These are phyloP conservation scores for Stevia rebaudiana DNA, from an alignment of 140 eudicot genomes.

Conservation along the genomic window DNA sequence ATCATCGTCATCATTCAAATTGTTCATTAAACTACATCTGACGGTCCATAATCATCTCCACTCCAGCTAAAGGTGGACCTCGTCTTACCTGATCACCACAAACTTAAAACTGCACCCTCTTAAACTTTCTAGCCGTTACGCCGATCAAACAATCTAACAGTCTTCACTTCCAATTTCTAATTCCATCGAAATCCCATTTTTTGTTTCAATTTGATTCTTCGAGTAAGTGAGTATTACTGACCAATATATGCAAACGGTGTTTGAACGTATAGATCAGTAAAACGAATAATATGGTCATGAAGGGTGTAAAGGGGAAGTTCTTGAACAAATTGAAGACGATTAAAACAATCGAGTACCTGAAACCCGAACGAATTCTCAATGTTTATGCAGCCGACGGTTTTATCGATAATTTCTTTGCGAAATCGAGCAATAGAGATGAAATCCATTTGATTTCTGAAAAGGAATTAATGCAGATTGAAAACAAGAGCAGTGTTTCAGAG, in stretches of 20 bases:
- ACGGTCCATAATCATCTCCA: slow-evolving; percentile 20
- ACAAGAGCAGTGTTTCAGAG: slow-evolving; percentile 26
- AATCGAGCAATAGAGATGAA: slow-evolving; percentile 24
- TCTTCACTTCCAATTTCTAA: slow-evolving; percentile 1
- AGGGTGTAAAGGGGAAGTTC: slow-evolving; percentile 61
- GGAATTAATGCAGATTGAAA: slow-evolving; percentile 19
- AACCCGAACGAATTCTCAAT: slow-evolving; percentile 65
- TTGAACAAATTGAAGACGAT: slow-evolving; percentile 67
- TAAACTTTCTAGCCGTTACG: slow-evolving; percentile 38
- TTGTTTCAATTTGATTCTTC: slow-evolving; percentile 19
- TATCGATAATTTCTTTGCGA: slow-evolving; percentile 29
- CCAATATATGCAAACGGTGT: slow-evolving; percentile 9
- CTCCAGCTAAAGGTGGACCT: slow-evolving; percentile 23
- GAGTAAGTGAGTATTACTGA: slow-evolving; percentile 1
- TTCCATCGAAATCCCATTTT: slow-evolving; percentile 23
- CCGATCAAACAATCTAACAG: slow-evolving; percentile 28
- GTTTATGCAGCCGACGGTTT: slow-evolving; percentile 49
- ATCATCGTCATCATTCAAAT: not conserved
- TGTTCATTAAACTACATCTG: slow-evolving; percentile 1
- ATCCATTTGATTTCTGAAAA: slow-evolving; percentile 19
- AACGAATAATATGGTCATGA: slow-evolving; percentile 35
- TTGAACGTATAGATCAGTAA: slow-evolving; percentile 13
- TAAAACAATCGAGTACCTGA: slow-evolving; percentile 52
- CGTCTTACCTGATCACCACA: slow-evolving; percentile 17
- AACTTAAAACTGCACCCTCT: slow-evolving; percentile 18